A percentile compares a stretch with the other conserved stretches of the same genome.
Evolutionary conservation across 2,329 filamentous ascomycete species (phyloP).

Genomic region (Colletotrichum chlorophyti): DNA sequence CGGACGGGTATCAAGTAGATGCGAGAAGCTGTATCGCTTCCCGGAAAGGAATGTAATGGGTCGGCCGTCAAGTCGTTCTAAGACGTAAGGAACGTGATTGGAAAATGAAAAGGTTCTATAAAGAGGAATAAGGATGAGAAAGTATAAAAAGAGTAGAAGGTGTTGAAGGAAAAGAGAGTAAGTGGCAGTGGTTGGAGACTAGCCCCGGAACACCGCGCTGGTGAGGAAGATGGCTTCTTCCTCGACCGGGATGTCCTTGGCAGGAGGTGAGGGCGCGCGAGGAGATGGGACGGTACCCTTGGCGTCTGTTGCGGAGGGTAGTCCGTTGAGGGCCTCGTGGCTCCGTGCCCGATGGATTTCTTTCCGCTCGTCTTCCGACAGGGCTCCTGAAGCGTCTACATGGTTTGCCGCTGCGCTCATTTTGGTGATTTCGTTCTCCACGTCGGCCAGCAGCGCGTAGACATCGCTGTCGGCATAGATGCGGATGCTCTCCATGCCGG

Average conservation of each 20-base stretch:
- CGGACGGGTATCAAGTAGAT: slow-evolving; percentile 28
- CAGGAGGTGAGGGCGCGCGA: slow-evolving; percentile 32
- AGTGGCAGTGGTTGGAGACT: slow-evolving; percentile 3
- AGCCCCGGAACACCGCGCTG: slow-evolving; percentile 31
- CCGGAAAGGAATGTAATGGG: slow-evolving; percentile 21
- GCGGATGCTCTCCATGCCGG: slow-evolving; percentile 68
- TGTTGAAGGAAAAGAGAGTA: slow-evolving; percentile 1
- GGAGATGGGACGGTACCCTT: slow-evolving; percentile 38
- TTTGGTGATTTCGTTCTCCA: slow-evolving; percentile 65
- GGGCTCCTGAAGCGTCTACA: slow-evolving; percentile 42
- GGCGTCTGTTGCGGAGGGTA: slow-evolving; percentile 31
- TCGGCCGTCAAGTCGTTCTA: slow-evolving; percentile 28
- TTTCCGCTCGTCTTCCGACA: slow-evolving; percentile 44
- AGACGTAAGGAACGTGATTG: slow-evolving; percentile 26
- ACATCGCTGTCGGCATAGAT: slow-evolving; percentile 74
- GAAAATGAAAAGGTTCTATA: slow-evolving; percentile 11
- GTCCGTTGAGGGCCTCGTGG: slow-evolving; percentile 56
- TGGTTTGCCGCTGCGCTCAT: slow-evolving; percentile 41
- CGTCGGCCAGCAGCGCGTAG: slow-evolving; percentile 70
- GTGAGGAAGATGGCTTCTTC: slow-evolving; percentile 29
- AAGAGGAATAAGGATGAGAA: slow-evolving; percentile 11
- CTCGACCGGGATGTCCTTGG: slow-evolving; percentile 21
- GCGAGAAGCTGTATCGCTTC: slow-evolving; percentile 13
- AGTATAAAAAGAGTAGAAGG: not conserved
- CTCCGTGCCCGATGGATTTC: slow-evolving; percentile 56